A percentile compares a stretch with the other conserved stretches of the same genome.
Evolutionary conservation across 345 rosid species (phyloP).

Genomic region (Trapa bicornis): DNA sequence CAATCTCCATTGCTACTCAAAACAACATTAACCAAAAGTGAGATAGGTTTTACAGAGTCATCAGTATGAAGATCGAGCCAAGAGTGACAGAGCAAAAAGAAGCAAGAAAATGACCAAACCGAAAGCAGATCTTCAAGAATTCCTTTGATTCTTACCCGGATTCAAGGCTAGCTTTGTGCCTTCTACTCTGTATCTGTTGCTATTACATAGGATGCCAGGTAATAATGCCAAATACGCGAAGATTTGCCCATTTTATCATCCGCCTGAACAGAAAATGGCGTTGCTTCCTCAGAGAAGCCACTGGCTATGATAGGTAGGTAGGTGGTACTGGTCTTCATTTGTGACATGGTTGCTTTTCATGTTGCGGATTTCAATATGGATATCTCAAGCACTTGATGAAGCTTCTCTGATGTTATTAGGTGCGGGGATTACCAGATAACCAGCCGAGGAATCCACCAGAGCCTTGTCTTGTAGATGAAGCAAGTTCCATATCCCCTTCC

Average conservation of each 20-base stretch:
- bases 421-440: too few species aligned
- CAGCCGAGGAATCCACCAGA: too few species aligned
- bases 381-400: background rate
- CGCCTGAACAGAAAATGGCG: background rate
- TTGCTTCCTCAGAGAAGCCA: background rate
- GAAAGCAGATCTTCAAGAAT: background rate
- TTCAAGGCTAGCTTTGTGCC: background rate
- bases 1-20: too few species aligned
- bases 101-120: background rate
- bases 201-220: background rate
- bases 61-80: background rate
- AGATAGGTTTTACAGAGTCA: background rate
- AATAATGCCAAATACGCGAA: slow-evolving; percentile 8
- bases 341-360: background rate
- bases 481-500: too few species aligned
- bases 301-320: too few species aligned
- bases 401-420: too few species aligned
- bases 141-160: background rate
- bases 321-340: too few species aligned
- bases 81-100: background rate
- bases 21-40: background rate
- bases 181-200: background rate
- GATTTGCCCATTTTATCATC: slow-evolving; percentile 7
- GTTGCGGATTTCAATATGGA: background rate
- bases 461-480: too few species aligned